Conservation (phyloP, 1,284 basidiomycete genomes). For the Puccinia coronata region DNA sequence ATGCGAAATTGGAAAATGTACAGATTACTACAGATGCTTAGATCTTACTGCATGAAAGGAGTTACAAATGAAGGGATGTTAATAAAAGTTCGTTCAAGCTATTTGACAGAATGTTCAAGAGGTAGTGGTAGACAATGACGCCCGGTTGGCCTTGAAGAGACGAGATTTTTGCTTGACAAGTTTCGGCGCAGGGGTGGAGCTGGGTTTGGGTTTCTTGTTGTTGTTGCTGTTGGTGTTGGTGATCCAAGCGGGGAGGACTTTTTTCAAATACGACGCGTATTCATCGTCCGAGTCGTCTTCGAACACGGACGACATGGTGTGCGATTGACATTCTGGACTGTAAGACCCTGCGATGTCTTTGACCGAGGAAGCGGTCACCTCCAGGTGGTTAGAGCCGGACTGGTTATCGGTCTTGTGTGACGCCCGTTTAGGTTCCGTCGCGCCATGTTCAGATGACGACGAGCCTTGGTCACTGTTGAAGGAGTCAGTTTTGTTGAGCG, state of each 20-base stretch:
- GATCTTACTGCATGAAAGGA: not conserved
- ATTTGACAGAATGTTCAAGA: not conserved
- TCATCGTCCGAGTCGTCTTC: conserved; percentile 24
- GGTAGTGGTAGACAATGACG: not conserved
- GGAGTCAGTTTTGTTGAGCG: not conserved
- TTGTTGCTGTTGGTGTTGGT: not conserved
- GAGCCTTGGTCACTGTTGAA: not conserved
- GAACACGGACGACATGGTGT: conserved; percentile 11
- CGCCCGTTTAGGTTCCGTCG: not conserved
- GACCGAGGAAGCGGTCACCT: too few species aligned
- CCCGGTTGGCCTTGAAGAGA: not conserved
- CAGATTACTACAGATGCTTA: conserved; percentile 16
- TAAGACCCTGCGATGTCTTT: not conserved
- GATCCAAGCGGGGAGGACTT: conserved; percentile 13
- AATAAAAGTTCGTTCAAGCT: not conserved
- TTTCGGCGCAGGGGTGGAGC: not conserved
- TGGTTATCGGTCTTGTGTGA: not conserved
- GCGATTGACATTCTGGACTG: not conserved
- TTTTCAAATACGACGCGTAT: not conserved
- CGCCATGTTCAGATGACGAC: not conserved
- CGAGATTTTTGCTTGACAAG: not conserved
- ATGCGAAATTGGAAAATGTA: not conserved
- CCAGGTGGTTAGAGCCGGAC: not conserved
- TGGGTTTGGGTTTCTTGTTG: not conserved
- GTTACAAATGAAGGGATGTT: not conserved